Evolutionary conservation across 2,329 filamentous ascomycete genomes (phyloP), one percentile per base, ranked within the genome.

Genomic region (Clonostachys sp.): DNA sequence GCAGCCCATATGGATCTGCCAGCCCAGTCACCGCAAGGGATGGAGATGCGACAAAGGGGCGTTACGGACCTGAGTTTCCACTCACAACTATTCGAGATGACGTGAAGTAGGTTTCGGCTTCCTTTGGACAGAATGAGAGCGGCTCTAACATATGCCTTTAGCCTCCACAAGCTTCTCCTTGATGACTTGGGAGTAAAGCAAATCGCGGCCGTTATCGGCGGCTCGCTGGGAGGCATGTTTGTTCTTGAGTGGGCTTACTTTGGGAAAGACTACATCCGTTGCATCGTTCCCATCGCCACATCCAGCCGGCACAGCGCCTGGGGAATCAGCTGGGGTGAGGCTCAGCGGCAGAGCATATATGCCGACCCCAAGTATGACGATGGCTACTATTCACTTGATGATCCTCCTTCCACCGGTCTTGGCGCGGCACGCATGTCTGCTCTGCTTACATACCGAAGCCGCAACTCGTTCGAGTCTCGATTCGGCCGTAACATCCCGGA

Each of bases 331-430:
- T 95, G 89, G 89, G 89, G 88, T 40, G 89, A 94, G 64, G 89
- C 89, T 5, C 89, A 95, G 65, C 78, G 89, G 45, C 89, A 94
- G 69, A 91, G 87, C 76, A 97, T 99, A 64, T 99, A 97, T 70
- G 91, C 90, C 38, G 94, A 99, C 63, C 94, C 94, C 34, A 97
- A 96, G 72, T 99, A 99, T 66, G 91, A 96, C 52, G 91, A 97
- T 60, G 94, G 94, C 41, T 97, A 96, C 70, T 99, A 97, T 63
- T 61, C 83, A 2, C 95, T 94, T 58, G 79, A 87, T 34, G 90
- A 97, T 57, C 91, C 91, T 34, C 94, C 94, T 1, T 75, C 84
- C 0, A 87, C 91, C 1, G 94, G 94, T 1, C 80, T 99, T 3
- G 91, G 91, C 12, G 94, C 94, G 8, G 94, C 94, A 24, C 90